A percentile compares a stretch with the other conserved stretches of the same genome.
These are phyloP conservation scores for Rhynchospora tenuis DNA, from an alignment of 176 grass and related monocot species.

Conservation along the genomic window DNA sequence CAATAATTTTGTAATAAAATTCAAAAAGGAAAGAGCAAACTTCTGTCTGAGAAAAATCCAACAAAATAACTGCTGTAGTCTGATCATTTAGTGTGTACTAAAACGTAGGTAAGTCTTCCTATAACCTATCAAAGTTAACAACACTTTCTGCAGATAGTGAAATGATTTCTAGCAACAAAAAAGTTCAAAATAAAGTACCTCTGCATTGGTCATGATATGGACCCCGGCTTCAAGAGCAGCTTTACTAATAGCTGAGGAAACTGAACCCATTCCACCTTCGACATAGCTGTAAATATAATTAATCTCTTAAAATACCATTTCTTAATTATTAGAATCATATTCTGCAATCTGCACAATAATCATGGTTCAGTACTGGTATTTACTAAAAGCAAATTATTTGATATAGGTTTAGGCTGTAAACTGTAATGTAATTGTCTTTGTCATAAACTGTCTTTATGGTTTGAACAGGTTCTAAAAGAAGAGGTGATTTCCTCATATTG, in stretches of 20 bases:
- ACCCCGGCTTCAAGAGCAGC: constrained; percentile 86
- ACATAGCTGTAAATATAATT: constrained; percentile 62
- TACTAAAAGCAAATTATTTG: neutral
- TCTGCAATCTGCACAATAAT: neutral
- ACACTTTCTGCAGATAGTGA: constrained; percentile 6
- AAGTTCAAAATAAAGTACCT: constrained; percentile 37
- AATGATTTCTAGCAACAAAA: neutral
- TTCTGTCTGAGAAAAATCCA: neutral
- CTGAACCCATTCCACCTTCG: constrained; percentile 95
- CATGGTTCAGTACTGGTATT: neutral
- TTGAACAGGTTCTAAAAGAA: neutral
- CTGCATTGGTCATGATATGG: constrained; percentile 78
- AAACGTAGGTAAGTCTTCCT: neutral
- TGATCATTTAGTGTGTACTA: too few species aligned
- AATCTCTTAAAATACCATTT: constrained; percentile 12
- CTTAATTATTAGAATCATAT: neutral
- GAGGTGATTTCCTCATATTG: neutral
- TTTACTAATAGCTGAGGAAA: constrained; percentile 93
- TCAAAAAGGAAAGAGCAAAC: neutral
- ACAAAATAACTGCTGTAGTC: too few species aligned
- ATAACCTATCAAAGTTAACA: neutral
- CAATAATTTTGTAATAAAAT: neutral
- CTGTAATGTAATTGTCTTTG: neutral
- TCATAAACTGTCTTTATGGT: neutral
- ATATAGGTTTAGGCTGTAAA: neutral